These are phyloP conservation scores for Macaranga tanarius DNA, from an alignment of 441 rosid species.

Conservation along the genomic window DNA sequence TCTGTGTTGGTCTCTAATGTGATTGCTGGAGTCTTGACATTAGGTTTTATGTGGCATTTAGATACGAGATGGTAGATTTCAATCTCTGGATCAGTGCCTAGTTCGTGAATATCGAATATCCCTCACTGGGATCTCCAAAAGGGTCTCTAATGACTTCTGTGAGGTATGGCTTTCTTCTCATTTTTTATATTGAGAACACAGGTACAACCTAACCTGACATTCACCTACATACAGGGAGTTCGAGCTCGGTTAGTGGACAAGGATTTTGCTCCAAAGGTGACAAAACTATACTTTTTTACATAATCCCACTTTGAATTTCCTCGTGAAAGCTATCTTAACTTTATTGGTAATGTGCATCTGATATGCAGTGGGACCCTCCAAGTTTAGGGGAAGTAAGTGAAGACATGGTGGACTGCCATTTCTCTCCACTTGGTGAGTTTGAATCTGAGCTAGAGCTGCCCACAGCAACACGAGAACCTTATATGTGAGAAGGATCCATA, in stretches of 20 bases:
- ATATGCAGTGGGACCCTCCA: constrained; percentile 88
- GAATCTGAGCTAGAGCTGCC: constrained; percentile 76
- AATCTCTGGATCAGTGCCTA: constrained; percentile 81
- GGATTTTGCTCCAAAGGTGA: constrained; percentile 94
- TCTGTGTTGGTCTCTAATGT: constrained; percentile 1
- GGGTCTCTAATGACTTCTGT: constrained; percentile 59
- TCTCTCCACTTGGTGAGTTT: constrained; percentile 45
- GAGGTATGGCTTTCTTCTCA: constrained; percentile 46
- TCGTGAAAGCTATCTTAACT: not conserved
- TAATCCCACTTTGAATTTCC: not conserved
- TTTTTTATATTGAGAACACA: constrained; percentile 2
- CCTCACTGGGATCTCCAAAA: constrained; percentile 48
- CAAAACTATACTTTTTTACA: not conserved
- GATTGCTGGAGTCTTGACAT: not conserved
- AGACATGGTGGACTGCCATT: constrained; percentile 77
- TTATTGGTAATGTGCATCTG: not conserved
- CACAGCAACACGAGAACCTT: constrained; percentile 68
- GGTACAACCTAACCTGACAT: constrained; percentile 3
- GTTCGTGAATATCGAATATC: constrained; percentile 76
- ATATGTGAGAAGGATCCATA: constrained; percentile 30
- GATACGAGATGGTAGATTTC: constrained; percentile 92
- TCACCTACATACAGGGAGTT: constrained; percentile 52
- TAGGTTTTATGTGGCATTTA: constrained; percentile 30
- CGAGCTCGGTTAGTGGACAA: constrained; percentile 73
- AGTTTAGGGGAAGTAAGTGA: constrained; percentile 62